Conservation (phyloP, 1,284 basidiomycete genomes). For the Melampsora americana region DNA sequence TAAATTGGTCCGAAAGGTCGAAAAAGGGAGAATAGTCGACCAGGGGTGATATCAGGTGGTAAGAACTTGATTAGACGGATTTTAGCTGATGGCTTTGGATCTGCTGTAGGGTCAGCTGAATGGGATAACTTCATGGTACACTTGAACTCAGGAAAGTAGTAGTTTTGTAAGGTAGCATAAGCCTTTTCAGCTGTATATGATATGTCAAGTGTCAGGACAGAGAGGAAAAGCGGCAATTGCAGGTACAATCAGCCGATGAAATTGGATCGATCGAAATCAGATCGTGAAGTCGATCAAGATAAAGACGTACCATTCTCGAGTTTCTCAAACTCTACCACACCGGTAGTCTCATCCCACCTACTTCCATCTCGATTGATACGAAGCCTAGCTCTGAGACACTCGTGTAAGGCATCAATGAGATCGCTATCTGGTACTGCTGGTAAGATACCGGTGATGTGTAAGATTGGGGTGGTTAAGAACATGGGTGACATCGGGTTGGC, state of each 20-base stretch:
- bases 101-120: conserved; percentile 69
- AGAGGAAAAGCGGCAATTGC: no score
- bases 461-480: conserved; percentile 22
- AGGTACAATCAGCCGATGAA: no score
- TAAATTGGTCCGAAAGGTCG: conserved; percentile 59
- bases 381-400: conserved; percentile 33
- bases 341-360: neutral
- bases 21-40: conserved; percentile 69
- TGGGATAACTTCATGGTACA: conserved; percentile 65
- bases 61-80: conserved; percentile 69
- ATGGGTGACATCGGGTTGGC: neutral
- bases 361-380: conserved; percentile 13
- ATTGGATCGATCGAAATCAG: no score
- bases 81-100: conserved; percentile 62
- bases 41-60: conserved; percentile 70
- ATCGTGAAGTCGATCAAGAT: no score
- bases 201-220: neutral
- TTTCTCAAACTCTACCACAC: conserved; percentile 40
- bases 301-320: conserved; percentile 29
- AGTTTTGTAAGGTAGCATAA: conserved; percentile 71
- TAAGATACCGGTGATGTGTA: conserved; percentile 15
- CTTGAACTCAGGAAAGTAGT: conserved; percentile 63
- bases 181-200: conserved; percentile 72
- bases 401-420: conserved; percentile 37
- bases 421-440: conserved; percentile 28